Conservation (phyloP, 2,329 filamentous ascomycete genomes). For the Coniella lustricola region DNA sequence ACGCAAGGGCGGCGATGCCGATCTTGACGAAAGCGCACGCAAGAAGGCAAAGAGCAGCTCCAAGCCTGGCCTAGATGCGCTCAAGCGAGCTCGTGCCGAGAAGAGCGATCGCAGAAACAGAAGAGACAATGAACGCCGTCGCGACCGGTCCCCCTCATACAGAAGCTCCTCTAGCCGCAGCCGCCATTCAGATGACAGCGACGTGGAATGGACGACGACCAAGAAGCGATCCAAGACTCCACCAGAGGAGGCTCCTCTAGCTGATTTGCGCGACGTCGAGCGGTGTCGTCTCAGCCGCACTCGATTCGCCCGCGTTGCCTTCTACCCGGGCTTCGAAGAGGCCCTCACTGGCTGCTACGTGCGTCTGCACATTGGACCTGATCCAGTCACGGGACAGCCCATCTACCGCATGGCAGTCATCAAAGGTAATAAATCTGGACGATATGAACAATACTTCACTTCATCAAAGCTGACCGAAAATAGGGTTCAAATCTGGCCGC, state of each 20-base stretch:
- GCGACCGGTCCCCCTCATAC: conserved; percentile 36
- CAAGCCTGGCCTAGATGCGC: conserved; percentile 65
- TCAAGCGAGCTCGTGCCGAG: conserved; percentile 55
- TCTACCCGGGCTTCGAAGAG: conserved; percentile 82
- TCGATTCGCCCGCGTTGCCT: conserved; percentile 86
- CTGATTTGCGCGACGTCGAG: conserved; percentile 75
- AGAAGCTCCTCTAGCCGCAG: conserved; percentile 26
- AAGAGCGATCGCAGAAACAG: conserved; percentile 58
- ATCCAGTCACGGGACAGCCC: conserved; percentile 63
- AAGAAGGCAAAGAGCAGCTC: conserved; percentile 69
- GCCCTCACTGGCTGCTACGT: conserved; percentile 78
- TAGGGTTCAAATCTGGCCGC: conserved; percentile 70
- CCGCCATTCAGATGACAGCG: conserved; percentile 55
- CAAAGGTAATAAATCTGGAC: conserved; percentile 54
- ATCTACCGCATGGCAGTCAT: conserved; percentile 85
- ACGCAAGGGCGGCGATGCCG: conserved; percentile 72
- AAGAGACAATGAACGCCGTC: conserved; percentile 54
- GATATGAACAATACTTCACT: conserved; percentile 17
- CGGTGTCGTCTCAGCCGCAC: conserved; percentile 75
- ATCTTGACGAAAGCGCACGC: conserved; percentile 69
- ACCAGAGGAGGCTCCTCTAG: conserved; percentile 59
- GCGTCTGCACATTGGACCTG: conserved; percentile 74
- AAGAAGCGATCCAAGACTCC: conserved; percentile 44
- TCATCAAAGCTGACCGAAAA: background rate
- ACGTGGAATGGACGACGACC: conserved; percentile 63